Percentiles rank a stretch among this genome's conserved stretches.
Evolutionary conservation across 108 stramenopile genomes (phyloP).

Genomic region (Discostella pseudostelligera): DNA sequence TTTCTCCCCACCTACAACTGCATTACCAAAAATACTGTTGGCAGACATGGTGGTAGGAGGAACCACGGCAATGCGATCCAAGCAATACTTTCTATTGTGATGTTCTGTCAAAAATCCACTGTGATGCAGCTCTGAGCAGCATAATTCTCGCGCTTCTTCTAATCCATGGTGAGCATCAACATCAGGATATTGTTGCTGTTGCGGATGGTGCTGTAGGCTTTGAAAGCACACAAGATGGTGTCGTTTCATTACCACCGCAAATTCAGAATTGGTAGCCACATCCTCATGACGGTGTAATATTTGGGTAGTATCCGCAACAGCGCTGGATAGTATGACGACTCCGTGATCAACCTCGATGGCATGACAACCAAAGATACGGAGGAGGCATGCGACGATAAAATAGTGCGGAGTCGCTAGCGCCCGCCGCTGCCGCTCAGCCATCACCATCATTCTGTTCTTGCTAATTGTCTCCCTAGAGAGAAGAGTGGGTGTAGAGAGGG

Average conservation of each 20-base stretch:
- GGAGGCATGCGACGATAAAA: neutral
- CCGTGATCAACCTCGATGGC: neutral
- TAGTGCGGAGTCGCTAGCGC: too few species aligned
- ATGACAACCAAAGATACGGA: neutral
- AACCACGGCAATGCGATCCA: conserved; percentile 25
- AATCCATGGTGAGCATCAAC: too few species aligned
- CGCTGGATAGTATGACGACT: conserved; percentile 15
- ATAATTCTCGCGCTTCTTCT: conserved; percentile 8
- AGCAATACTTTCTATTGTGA: conserved; percentile 4
- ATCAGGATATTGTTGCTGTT: neutral
- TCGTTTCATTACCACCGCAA: conserved; percentile 1
- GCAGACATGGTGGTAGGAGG: conserved; percentile 8
- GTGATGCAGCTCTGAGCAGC: conserved; percentile 19
- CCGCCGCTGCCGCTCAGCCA: too few species aligned
- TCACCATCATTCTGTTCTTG: too few species aligned
- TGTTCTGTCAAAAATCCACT: conserved; percentile 6
- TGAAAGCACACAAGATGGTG: conserved; percentile 27
- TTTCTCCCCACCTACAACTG: neutral
- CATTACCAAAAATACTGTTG: neutral
- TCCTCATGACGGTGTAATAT: neutral
- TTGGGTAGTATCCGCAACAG: conserved; percentile 19
- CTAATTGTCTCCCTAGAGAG: too few species aligned
- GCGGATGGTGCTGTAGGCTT: neutral
- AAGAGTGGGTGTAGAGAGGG: too few species aligned
- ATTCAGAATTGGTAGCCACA: neutral